A percentile compares a stretch with the other conserved stretches of the same genome.
Evolutionary conservation across 2,329 filamentous ascomycete species (phyloP).

Genomic region (Ophiostoma australiae): DNA sequence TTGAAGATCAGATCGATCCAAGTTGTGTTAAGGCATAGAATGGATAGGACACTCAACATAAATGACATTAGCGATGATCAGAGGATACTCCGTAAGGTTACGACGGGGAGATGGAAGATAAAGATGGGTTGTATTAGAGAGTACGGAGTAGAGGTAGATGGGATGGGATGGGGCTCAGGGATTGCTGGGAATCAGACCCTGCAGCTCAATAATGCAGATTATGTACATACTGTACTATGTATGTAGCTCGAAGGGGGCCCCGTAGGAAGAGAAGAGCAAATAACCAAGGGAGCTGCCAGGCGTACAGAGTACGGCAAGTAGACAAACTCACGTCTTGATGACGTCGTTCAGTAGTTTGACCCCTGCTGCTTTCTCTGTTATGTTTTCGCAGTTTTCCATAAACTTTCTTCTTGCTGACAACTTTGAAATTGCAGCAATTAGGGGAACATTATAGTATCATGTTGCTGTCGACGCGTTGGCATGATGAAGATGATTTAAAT

Average conservation of each 20-base stretch:
- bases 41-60: background rate
- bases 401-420: background rate
- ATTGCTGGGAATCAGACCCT: background rate
- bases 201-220: background rate
- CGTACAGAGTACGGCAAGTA: background rate
- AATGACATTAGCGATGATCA: background rate
- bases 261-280: too few relatives aligned
- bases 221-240: too few relatives aligned
- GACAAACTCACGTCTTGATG: background rate
- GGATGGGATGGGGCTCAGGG: background rate
- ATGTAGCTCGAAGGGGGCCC: background rate
- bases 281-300: background rate
- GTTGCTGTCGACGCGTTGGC: background rate
- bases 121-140: background rate
- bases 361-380: too few relatives aligned
- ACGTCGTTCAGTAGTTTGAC: background rate
- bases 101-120: background rate
- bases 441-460: background rate
- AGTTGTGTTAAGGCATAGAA: background rate
- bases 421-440: background rate
- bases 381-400: too few relatives aligned
- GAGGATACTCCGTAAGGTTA: background rate
- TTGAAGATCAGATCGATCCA: background rate
- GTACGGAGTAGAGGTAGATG: too few relatives aligned
- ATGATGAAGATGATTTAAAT: background rate